Conservation (phyloP, 495 filamentous ascomycete species). For the Talaromyces nanjingensis region DNA sequence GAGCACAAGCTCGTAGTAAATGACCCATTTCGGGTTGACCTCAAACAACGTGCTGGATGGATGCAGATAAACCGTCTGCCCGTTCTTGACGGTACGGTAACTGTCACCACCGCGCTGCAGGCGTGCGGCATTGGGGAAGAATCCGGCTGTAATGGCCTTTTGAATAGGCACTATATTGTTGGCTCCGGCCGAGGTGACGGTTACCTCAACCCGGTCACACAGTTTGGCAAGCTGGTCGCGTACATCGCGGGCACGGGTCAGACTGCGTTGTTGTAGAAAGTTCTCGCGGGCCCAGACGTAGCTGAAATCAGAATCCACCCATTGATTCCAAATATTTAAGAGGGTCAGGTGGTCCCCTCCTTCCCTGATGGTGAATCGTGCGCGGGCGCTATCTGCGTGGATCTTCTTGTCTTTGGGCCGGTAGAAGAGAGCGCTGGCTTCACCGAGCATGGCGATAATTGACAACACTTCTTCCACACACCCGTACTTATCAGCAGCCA, state of each 20-base stretch:
- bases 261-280: slow-evolving; percentile 81
- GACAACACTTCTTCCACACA: slow-evolving; percentile 95
- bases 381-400: slow-evolving; percentile 87
- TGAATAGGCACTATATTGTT: slow-evolving; percentile 69
- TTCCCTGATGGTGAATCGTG: no score
- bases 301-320: slow-evolving; percentile 88
- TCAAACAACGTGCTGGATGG: slow-evolving; percentile 78
- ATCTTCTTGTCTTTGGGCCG: slow-evolving; percentile 97
- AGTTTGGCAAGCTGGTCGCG: slow-evolving; percentile 92
- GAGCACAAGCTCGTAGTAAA: slow-evolving; percentile 88
- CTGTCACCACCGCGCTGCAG: slow-evolving; percentile 79
- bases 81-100: slow-evolving; percentile 93
- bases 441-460: slow-evolving; percentile 89
- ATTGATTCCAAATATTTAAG: no score
- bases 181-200: slow-evolving; percentile 58
- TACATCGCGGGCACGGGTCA: slow-evolving; percentile 84
- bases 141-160: slow-evolving; percentile 83
- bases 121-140: slow-evolving; percentile 90
- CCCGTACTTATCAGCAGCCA: slow-evolving; percentile 80
- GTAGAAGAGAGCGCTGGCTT: slow-evolving; percentile 85
- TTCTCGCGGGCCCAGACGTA: slow-evolving; percentile 89
- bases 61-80: slow-evolving; percentile 83
- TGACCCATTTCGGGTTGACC: slow-evolving; percentile 77
- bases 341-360: no score
- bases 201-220: slow-evolving; percentile 88